Evolutionary conservation across 306 rosid species (phyloP).

Genomic region (Rosa chinensis): DNA sequence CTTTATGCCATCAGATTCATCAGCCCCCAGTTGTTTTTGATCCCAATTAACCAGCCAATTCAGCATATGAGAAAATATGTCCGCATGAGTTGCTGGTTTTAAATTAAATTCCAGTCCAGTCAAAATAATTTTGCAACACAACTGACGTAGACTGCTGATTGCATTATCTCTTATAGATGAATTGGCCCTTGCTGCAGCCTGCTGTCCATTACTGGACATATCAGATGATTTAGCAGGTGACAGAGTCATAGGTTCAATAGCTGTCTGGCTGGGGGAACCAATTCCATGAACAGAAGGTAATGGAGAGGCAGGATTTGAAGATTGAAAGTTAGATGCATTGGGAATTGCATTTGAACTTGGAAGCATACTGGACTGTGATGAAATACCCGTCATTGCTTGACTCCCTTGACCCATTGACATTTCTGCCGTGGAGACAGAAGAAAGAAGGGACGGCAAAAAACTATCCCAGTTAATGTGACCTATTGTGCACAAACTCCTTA

Average conservation of each 20-base stretch:
- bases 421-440: constrained; percentile 73
- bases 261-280: constrained; percentile 83
- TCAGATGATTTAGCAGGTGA: constrained; percentile 90
- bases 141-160: constrained; percentile 90
- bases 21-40: constrained; percentile 69
- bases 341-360: constrained; percentile 57
- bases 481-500: constrained; percentile 72
- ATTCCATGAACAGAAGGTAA: constrained; percentile 75
- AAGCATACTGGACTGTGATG: constrained; percentile 73
- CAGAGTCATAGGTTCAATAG: constrained; percentile 59
- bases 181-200: constrained; percentile 49
- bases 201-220: constrained; percentile 54
- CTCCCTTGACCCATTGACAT: constrained; percentile 67
- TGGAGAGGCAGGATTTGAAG: constrained; percentile 93
- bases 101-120: constrained; percentile 73
- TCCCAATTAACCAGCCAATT: constrained; percentile 98
- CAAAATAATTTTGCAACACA: constrained; percentile 93
- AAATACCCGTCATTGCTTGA: constrained; percentile 56
- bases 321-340: constrained; percentile 66
- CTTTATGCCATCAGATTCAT: constrained; percentile 59
- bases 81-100: constrained; percentile 81
- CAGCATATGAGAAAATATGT: constrained; percentile 81
- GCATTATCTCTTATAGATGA: constrained; percentile 71
- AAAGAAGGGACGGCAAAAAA: constrained; percentile 79
- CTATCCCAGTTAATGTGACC: constrained; percentile 89